Evolutionary conservation across 2,329 filamentous ascomycete species (phyloP).

Genomic region (Seiridium unicorne): DNA sequence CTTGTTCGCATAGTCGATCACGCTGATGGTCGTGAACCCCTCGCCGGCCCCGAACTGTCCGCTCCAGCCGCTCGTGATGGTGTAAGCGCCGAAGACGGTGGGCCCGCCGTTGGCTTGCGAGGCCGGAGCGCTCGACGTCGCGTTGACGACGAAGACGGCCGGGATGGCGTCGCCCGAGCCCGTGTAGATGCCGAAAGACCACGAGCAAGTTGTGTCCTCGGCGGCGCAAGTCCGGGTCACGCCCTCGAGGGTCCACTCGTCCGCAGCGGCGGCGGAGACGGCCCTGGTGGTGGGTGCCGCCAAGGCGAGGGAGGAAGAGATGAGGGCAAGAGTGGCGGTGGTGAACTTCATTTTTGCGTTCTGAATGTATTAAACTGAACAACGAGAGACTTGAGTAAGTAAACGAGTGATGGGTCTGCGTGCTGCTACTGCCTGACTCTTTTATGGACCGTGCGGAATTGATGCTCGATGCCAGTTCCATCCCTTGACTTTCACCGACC

Average conservation of each 20-base stretch:
- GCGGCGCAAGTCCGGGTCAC: constrained; percentile 37
- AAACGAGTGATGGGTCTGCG: not conserved
- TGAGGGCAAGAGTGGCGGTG: constrained; percentile 22
- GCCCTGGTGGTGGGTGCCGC: constrained; percentile 19
- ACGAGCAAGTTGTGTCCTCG: constrained; percentile 36
- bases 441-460: not conserved
- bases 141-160: constrained; percentile 37
- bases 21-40: constrained; percentile 53
- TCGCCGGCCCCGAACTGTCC: constrained; percentile 50
- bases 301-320: constrained; percentile 17
- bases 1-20: constrained; percentile 40
- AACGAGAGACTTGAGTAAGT: not conserved
- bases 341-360: not conserved
- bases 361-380: not conserved
- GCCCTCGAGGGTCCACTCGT: constrained; percentile 37
- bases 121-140: constrained; percentile 24
- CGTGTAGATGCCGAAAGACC: constrained; percentile 40
- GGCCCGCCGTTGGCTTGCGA: constrained; percentile 38
- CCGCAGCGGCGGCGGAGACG: constrained; percentile 25
- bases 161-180: constrained; percentile 24
- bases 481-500: not conserved
- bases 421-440: not conserved
- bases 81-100: constrained; percentile 46
- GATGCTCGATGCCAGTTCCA: not conserved
- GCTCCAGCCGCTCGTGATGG: constrained; percentile 53